These are phyloP conservation scores for Limnanthes douglasii DNA, from an alignment of 345 rosid species.

Conservation along the genomic window DNA sequence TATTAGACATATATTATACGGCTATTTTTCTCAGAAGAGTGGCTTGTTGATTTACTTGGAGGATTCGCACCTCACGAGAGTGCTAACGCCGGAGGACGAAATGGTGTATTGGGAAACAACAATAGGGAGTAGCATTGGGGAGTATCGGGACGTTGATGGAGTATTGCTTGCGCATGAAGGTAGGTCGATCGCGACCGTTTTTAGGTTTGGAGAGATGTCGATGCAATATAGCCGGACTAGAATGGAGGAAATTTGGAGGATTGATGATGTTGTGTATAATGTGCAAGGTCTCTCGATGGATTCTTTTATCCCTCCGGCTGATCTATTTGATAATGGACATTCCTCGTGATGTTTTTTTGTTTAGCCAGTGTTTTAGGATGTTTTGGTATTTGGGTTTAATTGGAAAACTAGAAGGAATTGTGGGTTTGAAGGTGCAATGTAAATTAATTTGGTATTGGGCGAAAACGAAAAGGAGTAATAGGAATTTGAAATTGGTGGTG, in stretches of 20 bases:
- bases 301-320: conserved; percentile 92
- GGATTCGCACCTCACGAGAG: conserved; percentile 85
- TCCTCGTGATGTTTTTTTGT: conserved; percentile 6
- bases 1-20: conserved; percentile 76
- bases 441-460: too few species aligned
- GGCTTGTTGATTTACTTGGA: conserved; percentile 73
- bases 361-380: too few species aligned
- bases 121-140: conserved; percentile 76
- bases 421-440: too few species aligned
- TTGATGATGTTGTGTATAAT: conserved; percentile 84
- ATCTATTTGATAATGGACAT: conserved; percentile 29
- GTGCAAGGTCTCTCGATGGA: conserved; percentile 81
- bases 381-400: too few species aligned
- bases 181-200: conserved; percentile 76
- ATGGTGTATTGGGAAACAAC: conserved; percentile 87
- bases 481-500: too few species aligned
- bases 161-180: conserved; percentile 70
- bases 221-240: conserved; percentile 63
- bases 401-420: too few species aligned
- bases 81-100: conserved; percentile 38
- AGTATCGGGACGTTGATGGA: conserved; percentile 80
- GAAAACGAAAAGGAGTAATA: too few species aligned
- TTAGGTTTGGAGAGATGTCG: conserved; percentile 63
- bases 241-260: conserved; percentile 89
- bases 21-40: conserved; percentile 90